These are phyloP conservation scores for Rhynchosporium agropyri DNA, from an alignment of 2,329 filamentous ascomycete species.

Conservation along the genomic window DNA sequence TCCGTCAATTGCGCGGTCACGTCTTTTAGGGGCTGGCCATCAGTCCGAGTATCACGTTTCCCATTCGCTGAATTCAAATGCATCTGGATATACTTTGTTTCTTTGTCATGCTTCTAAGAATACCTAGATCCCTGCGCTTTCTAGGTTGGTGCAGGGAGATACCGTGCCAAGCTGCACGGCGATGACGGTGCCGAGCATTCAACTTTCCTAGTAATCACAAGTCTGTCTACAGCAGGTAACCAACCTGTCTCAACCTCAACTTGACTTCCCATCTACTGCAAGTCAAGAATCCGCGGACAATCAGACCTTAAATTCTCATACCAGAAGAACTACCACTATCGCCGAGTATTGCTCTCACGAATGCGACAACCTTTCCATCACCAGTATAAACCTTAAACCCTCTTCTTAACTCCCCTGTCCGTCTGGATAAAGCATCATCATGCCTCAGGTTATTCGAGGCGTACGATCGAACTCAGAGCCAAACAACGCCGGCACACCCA, in stretches of 20 bases:
- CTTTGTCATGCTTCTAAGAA: background rate
- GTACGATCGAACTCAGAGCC: conserved; percentile 14
- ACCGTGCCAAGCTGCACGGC: background rate
- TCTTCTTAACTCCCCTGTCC: background rate
- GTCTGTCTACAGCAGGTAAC: background rate
- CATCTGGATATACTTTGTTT: too few species aligned
- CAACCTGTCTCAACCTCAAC: too few species aligned
- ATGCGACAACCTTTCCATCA: background rate
- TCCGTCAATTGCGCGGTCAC: background rate
- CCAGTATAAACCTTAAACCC: background rate
- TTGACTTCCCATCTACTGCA: background rate
- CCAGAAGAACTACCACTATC: background rate
- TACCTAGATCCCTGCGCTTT: background rate
- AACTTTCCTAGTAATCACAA: conserved; percentile 14
- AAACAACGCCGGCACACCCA: conserved; percentile 12
- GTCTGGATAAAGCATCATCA: background rate
- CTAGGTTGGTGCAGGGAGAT: background rate
- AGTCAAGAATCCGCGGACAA: conserved; percentile 1
- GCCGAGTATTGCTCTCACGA: background rate
- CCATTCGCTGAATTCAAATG: background rate
- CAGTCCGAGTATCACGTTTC: background rate
- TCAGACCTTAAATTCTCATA: background rate
- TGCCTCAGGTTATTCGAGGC: conserved; percentile 13
- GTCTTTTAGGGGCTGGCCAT: background rate
- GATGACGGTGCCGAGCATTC: conserved; percentile 12